Percentiles rank a stretch among this genome's conserved stretches.
Evolutionary conservation across 2,329 filamentous ascomycete genomes (phyloP).

Genomic region (Diplodia sapinea): DNA sequence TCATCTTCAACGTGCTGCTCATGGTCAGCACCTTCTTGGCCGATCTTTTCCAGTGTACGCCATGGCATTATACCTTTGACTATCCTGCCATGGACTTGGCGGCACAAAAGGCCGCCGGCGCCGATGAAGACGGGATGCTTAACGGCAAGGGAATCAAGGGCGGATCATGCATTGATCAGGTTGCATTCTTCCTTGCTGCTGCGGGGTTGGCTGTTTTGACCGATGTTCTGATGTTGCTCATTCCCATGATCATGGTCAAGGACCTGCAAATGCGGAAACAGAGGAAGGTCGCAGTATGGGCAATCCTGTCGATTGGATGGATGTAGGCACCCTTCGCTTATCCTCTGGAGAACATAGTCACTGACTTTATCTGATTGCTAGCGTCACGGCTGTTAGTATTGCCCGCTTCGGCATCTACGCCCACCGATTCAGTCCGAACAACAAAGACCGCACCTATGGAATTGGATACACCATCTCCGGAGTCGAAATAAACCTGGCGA

Average conservation of each 20-base stretch:
- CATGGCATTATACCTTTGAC: constrained; percentile 41
- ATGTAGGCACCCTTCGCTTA: constrained; percentile 36
- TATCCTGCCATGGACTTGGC: constrained; percentile 38
- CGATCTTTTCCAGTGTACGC: constrained; percentile 46
- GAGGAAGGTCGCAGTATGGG: constrained; percentile 45
- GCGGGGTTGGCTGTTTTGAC: constrained; percentile 47
- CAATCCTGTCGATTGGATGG: constrained; percentile 45
- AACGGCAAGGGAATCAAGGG: constrained; percentile 39
- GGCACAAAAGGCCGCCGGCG: constrained; percentile 19
- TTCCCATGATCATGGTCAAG: constrained; percentile 53
- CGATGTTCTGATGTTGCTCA: constrained; percentile 49
- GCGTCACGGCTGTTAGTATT: constrained; percentile 44
- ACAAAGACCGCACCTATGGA: constrained; percentile 42
- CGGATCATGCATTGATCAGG: constrained; percentile 44
- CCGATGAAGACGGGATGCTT: constrained; percentile 38
- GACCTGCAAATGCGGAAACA: constrained; percentile 50
- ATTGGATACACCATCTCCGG: constrained; percentile 48
- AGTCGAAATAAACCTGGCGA: constrained; percentile 53
- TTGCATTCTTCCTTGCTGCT: constrained; percentile 44
- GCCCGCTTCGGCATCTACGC: constrained; percentile 50
- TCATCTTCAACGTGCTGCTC: constrained; percentile 46
- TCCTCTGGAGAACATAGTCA: background rate
- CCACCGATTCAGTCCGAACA: constrained; percentile 45
- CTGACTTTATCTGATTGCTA: constrained; percentile 24
- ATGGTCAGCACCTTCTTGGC: constrained; percentile 43